phyloP scores from a whole-genome alignment of 169 alveolate genomes.

The Eimeria zaria region DNA sequence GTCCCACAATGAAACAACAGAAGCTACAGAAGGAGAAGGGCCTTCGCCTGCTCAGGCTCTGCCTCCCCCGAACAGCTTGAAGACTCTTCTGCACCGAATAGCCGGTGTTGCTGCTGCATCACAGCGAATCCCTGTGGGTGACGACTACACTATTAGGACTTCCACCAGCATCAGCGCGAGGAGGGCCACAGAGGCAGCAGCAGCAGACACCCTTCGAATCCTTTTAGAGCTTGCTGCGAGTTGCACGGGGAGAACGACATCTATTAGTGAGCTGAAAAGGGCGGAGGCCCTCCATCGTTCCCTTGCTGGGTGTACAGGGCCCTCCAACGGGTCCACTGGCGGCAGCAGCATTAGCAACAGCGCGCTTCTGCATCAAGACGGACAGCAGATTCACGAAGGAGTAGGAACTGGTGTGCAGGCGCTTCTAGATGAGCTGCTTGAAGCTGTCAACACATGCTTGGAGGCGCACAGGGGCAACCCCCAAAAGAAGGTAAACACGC shows the following conservation, averaged over 20 bases:
- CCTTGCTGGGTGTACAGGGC: neutral
- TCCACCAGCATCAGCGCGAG: constrained; percentile 42
- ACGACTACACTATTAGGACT: constrained; percentile 68
- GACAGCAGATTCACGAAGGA: constrained; percentile 41
- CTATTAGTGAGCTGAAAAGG: neutral
- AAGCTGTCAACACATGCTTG: constrained; percentile 58
- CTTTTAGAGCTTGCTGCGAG: constrained; percentile 20
- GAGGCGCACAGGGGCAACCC: constrained; percentile 64
- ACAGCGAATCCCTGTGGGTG: constrained; percentile 60
- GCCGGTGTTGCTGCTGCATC: constrained; percentile 65
- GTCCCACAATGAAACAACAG: neutral
- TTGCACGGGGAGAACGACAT: neutral
- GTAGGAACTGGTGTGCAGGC: constrained; percentile 30
- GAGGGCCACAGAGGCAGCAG: constrained; percentile 60
- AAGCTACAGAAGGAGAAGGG: neutral
- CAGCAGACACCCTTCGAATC: constrained; percentile 62
- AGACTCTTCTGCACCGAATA: constrained; percentile 17
- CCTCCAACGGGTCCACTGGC: neutral
- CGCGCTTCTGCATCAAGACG: constrained; percentile 10
- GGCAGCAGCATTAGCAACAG: constrained; percentile 24
- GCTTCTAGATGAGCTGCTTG: constrained; percentile 76
- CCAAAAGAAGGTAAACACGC: constrained; percentile 13
- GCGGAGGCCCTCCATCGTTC: constrained; percentile 24
- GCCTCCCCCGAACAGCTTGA: constrained; percentile 28
- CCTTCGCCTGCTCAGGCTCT: neutral